Evolutionary conservation across 768 basidiomycete genomes (phyloP), one percentile per base, ranked within the genome.

Genomic region (Termitomyces sp.): DNA sequence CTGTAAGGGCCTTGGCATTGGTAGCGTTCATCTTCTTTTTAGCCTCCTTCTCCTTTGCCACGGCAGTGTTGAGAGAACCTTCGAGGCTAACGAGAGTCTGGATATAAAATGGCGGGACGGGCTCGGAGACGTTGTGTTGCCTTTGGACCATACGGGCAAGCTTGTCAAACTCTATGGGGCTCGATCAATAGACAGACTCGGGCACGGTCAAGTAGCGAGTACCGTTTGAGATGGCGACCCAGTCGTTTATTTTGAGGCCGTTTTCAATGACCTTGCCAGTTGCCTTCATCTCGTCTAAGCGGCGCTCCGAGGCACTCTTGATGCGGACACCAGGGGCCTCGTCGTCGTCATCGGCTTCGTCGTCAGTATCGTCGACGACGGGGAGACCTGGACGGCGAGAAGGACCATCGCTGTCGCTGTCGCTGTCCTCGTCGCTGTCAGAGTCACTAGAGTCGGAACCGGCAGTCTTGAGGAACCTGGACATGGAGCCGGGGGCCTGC

Each of bases 1-100:
- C 90, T 53, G 93, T 98, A 62, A 98, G 80, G 2, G 94, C 93
- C 66, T 92, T 94, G 41, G 94, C 91, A 65, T 95, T 95, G 60
- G 82, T 88, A 2, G 93, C 90, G 63, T 94, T 96, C 88, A 95
- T 92, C 76, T 97, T 98, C 75, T 98, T 97, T 75, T 91, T 90
- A 10, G 92, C 86, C 59, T 89, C 87, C 71, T 95, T 96, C 72
- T 97, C 94, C 70, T 91, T 91, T 10, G 86, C 77, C 43, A 91
- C 72, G 6, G 92, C 85, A 26, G 72, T 75, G 63, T 84, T 88
- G 64, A 97, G 74, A 10, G 91, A 85, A 24, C 77, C 71, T 63
- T 98, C 97, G 37, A 98, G 83, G 63, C 77, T 83, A 56, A 77
- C 72, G 47, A 92, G 81, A 32, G 85, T 88, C 68, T 83, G 87